phyloP scores from a whole-genome alignment of 169 alveolate species.

The Plasmodium gallinaceum region DNA sequence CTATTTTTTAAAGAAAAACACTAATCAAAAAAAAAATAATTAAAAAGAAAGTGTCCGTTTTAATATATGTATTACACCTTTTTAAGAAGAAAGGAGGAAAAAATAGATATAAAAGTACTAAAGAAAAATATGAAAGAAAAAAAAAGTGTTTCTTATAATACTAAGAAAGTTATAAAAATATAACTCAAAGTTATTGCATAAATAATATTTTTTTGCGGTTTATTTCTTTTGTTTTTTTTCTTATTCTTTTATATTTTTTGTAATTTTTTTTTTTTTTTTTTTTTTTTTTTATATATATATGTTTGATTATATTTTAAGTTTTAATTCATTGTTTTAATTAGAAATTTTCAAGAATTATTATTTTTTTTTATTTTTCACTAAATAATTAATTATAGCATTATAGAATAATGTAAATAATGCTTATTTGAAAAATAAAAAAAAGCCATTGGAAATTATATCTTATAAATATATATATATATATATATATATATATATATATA shows the following conservation, averaged over 20 bases:
- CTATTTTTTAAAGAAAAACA: constrained; percentile 15
- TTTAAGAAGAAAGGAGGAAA: constrained; percentile 1
- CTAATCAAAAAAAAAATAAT: neutral
- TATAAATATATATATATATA: neutral
- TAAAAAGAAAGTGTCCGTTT: constrained; percentile 26
- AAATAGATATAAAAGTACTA: neutral
- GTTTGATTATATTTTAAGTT: constrained; percentile 54
- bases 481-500: constrained; percentile 1
- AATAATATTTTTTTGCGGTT: neutral
- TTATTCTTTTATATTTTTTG: neutral
- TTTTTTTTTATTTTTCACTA: constrained; percentile 12
- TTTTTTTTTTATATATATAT: neutral
- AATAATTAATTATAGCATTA: constrained; percentile 36
- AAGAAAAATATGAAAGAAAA: constrained; percentile 4
- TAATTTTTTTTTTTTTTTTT: constrained; percentile 18
- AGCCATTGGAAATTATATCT: constrained; percentile 2
- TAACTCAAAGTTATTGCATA: neutral
- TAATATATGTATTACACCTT: constrained; percentile 28
- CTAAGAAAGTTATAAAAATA: constrained; percentile 1
- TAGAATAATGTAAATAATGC: constrained; percentile 20
- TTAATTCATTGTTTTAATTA: constrained; percentile 55
- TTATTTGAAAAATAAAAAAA: constrained; percentile 14
- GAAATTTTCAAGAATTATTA: constrained; percentile 39
- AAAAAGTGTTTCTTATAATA: constrained; percentile 24
- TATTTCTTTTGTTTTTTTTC: neutral